Percentiles rank a stretch among this genome's conserved stretches.
Evolutionary conservation across 768 basidiomycete species (phyloP).

Genomic region (Mycena maculata): DNA sequence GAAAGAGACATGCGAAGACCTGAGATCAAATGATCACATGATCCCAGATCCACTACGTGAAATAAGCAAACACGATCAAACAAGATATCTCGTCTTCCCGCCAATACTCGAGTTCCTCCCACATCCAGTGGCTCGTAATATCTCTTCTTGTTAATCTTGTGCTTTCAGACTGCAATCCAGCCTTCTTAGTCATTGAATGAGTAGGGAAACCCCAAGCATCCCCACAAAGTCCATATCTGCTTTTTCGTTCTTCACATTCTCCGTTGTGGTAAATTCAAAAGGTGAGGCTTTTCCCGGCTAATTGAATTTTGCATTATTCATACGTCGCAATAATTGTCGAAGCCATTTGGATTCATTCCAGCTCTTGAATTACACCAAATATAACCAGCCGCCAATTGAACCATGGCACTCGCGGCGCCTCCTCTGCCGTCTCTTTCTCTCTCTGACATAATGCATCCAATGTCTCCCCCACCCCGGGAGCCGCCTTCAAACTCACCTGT

Average conservation of each 20-base stretch:
- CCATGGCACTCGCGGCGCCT: constrained; percentile 19
- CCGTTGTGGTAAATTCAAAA: neutral
- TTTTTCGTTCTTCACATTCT: neutral
- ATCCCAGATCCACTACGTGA: no score
- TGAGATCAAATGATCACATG: neutral
- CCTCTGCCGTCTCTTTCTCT: constrained; percentile 54
- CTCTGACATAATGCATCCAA: constrained; percentile 66
- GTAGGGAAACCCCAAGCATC: neutral
- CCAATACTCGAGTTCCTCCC: neutral
- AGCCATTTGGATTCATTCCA: neutral
- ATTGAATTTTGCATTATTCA: no score
- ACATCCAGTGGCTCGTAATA: neutral
- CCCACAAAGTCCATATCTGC: neutral
- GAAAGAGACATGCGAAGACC: constrained; percentile 56
- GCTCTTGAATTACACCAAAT: neutral
- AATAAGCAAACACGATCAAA: neutral
- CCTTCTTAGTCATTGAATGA: neutral
- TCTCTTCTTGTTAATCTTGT: neutral
- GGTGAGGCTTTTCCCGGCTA: neutral
- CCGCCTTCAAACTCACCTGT: constrained; percentile 33
- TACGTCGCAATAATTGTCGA: neutral
- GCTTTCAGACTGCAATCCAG: neutral
- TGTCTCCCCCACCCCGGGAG: constrained; percentile 60
- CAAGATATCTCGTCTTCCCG: neutral
- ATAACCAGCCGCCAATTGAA: no score